phyloP scores from a whole-genome alignment of 2,329 filamentous ascomycete genomes.

The Aspergillus niger region DNA sequence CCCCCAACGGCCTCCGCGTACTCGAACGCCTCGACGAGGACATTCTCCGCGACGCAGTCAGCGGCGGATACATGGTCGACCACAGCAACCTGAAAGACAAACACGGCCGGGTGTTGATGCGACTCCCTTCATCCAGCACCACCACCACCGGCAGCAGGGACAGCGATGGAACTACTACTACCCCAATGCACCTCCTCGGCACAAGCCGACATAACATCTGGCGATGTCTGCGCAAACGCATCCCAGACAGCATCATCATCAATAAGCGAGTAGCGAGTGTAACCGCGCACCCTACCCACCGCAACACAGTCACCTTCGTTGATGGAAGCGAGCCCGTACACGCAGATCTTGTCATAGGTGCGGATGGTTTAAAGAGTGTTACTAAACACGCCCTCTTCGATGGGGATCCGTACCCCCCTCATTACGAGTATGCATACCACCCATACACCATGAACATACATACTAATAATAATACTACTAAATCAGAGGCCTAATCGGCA shows the following conservation, averaged over 20 bases:
- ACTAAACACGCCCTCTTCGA: slow-evolving; percentile 42
- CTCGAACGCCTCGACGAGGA: slow-evolving; percentile 40
- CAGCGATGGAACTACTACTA: too few species aligned
- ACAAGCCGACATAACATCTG: slow-evolving; percentile 44
- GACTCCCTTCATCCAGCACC: slow-evolving; percentile 15
- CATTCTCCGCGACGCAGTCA: slow-evolving; percentile 36
- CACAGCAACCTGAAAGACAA: slow-evolving; percentile 38
- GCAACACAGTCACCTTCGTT: slow-evolving; percentile 35
- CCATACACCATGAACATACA: too few species aligned
- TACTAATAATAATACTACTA: too few species aligned
- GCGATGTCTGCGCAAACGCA: slow-evolving; percentile 37
- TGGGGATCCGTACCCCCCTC: slow-evolving; percentile 39
- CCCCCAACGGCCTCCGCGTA: slow-evolving; percentile 44
- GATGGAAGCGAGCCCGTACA: slow-evolving; percentile 36
- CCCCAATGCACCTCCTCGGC: slow-evolving; percentile 27
- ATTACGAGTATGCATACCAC: slow-evolving; percentile 38
- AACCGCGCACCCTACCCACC: slow-evolving; percentile 25
- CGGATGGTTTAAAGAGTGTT: slow-evolving; percentile 45
- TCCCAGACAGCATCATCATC: slow-evolving; percentile 38
- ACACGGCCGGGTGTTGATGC: slow-evolving; percentile 36
- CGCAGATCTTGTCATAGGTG: slow-evolving; percentile 47
- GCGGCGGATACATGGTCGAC: slow-evolving; percentile 37
- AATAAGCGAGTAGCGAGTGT: slow-evolving; percentile 37
- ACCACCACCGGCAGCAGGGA: neutral
- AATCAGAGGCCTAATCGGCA: slow-evolving; percentile 44